These are phyloP conservation scores for Cryptosporidium sp. DNA, from an alignment of 169 alveolate genomes.

Conservation along the genomic window DNA sequence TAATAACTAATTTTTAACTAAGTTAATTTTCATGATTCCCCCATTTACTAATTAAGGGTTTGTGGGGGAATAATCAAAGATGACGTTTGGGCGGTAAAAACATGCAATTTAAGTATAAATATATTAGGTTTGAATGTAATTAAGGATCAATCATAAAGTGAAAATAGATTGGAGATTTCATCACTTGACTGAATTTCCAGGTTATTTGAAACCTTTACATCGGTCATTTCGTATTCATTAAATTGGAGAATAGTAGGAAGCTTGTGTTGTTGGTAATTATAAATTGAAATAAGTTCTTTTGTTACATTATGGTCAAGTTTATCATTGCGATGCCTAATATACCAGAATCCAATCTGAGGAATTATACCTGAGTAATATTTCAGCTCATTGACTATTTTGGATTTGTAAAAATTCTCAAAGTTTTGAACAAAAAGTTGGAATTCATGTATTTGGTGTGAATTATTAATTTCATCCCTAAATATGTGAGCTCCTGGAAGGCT, in stretches of 20 bases:
- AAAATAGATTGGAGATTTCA: constrained; percentile 18
- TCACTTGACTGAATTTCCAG: neutral
- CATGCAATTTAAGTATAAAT: neutral
- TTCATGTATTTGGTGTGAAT: constrained; percentile 22
- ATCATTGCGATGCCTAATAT: constrained; percentile 62
- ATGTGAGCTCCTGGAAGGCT: constrained; percentile 49
- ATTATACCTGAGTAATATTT: neutral
- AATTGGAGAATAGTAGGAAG: constrained; percentile 42
- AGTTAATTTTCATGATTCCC: neutral
- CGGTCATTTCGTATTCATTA: constrained; percentile 38
- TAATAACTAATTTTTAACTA: neutral
- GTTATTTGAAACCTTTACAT: constrained; percentile 12
- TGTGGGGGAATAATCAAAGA: constrained; percentile 8
- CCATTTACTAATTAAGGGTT: neutral
- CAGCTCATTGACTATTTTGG: neutral
- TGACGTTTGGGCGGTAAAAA: constrained; percentile 10
- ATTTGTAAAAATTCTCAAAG: neutral
- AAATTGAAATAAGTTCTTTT: constrained; percentile 48
- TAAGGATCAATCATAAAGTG: neutral
- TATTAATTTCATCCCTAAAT: constrained; percentile 46
- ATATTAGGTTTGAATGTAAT: neutral
- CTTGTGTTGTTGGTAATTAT: neutral
- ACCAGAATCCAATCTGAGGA: constrained; percentile 67
- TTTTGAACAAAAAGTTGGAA: neutral
- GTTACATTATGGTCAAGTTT: constrained; percentile 41